These are phyloP conservation scores for Ascoidea tarda DNA, from an alignment of 805 yeast species.

Conservation along the genomic window DNA sequence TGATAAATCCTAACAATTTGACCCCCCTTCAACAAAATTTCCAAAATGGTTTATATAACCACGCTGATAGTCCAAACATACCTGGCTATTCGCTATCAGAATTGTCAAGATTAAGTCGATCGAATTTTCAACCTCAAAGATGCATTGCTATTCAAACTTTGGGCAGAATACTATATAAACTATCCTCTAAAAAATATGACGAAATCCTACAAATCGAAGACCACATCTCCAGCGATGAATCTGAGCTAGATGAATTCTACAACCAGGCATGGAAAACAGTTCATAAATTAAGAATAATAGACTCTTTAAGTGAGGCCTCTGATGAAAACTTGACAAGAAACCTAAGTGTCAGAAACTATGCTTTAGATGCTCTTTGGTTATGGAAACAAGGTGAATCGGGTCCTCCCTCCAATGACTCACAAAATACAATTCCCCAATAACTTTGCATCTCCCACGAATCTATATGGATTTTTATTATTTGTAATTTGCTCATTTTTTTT, in stretches of 20 bases:
- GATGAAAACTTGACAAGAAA: conserved; percentile 51
- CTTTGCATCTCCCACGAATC: no score
- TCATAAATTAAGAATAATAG: conserved; percentile 45
- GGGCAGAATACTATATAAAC: conserved; percentile 75
- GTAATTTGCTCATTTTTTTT: no score
- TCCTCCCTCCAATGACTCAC: no score
- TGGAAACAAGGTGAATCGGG: conserved; percentile 37
- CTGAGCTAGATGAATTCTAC: conserved; percentile 31
- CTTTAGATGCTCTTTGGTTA: conserved; percentile 83
- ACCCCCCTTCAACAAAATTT: not conserved
- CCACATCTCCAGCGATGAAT: conserved; percentile 22
- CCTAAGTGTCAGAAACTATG: conserved; percentile 66
- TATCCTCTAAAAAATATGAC: conserved; percentile 49
- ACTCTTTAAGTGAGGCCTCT: conserved; percentile 51
- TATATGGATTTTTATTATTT: no score
- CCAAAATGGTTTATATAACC: conserved; percentile 72
- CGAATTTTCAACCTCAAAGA: conserved; percentile 74
- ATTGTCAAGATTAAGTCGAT: conserved; percentile 63
- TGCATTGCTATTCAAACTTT: conserved; percentile 74
- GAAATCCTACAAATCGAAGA: conserved; percentile 33
- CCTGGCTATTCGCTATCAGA: conserved; percentile 91
- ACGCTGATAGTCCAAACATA: conserved; percentile 71
- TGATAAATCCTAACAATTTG: conserved; percentile 40
- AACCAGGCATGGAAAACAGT: conserved; percentile 58
- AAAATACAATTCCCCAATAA: no score